These are phyloP conservation scores for Xylaria digitata DNA, from an alignment of 2,329 filamentous ascomycete species.

Conservation along the genomic window DNA sequence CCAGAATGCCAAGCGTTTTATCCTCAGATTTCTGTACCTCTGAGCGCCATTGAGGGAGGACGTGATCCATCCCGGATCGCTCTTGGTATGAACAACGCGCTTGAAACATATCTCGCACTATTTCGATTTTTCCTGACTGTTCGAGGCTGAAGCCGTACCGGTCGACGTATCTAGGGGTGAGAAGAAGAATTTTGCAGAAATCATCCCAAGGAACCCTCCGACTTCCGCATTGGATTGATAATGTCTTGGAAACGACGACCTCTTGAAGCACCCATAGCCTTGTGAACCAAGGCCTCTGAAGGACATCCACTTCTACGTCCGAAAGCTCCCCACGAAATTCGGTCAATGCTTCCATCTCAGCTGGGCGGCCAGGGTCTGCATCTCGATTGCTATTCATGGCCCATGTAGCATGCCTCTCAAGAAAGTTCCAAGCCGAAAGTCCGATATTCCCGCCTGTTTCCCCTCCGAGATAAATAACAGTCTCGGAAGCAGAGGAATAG, in stretches of 20 bases:
- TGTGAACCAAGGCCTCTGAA: slow-evolving; percentile 8
- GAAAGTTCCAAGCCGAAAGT: slow-evolving; percentile 8
- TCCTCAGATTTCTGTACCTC: background rate
- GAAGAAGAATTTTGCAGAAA: slow-evolving; percentile 13
- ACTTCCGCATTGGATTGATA: slow-evolving; percentile 16
- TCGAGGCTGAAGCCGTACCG: background rate
- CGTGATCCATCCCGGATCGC: background rate
- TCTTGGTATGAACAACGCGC: slow-evolving; percentile 12
- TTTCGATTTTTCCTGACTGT: background rate
- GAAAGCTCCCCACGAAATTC: slow-evolving; percentile 1
- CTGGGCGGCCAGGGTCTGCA: background rate
- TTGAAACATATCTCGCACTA: slow-evolving; percentile 17
- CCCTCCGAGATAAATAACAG: slow-evolving; percentile 9
- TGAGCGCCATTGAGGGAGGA: background rate
- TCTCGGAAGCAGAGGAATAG: slow-evolving; percentile 9
- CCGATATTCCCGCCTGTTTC: background rate
- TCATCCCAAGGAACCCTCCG: slow-evolving; percentile 17
- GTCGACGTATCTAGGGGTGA: background rate
- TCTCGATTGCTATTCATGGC: slow-evolving; percentile 7
- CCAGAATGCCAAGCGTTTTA: background rate
- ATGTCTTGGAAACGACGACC: slow-evolving; percentile 11
- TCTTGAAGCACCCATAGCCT: slow-evolving; percentile 25
- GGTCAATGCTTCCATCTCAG: background rate
- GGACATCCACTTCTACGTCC: slow-evolving; percentile 15
- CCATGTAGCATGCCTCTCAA: slow-evolving; percentile 11